Evolutionary conservation across 1,284 basidiomycete genomes (phyloP).

Genomic region (Apiotrichum porosum): DNA sequence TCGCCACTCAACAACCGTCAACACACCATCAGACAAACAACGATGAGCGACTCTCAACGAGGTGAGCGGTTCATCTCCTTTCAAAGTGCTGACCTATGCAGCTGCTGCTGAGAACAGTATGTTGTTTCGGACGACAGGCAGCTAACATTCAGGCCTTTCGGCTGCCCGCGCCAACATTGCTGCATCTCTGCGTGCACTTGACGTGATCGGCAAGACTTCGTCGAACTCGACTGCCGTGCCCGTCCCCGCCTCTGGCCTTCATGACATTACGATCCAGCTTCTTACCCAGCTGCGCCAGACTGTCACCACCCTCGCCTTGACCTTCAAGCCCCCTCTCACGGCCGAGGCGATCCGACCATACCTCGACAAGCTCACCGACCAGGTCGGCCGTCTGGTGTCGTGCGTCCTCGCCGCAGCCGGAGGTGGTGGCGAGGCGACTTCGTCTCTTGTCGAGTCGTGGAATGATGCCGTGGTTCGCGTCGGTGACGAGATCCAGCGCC

Average conservation of each 20-base stretch:
- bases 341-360: slow-evolving; percentile 26
- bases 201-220: neutral
- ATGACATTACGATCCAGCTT: slow-evolving; percentile 23
- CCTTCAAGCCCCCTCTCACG: slow-evolving; percentile 43
- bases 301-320: slow-evolving; percentile 33
- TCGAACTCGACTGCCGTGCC: neutral
- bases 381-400: slow-evolving; percentile 25
- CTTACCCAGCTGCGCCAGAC: slow-evolving; percentile 23
- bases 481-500: slow-evolving; percentile 19
- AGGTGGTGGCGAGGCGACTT: neutral
- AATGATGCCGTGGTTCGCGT: slow-evolving; percentile 22
- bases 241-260: slow-evolving; percentile 23
- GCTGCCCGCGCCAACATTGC: neutral
- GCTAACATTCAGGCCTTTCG: slow-evolving; percentile 4
- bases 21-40: too few species aligned
- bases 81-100: too few species aligned
- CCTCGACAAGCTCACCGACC: slow-evolving; percentile 33
- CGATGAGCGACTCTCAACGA: too few species aligned
- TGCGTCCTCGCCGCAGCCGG: slow-evolving; percentile 27
- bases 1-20: too few species aligned
- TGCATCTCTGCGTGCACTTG: slow-evolving; percentile 3
- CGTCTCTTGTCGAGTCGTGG: slow-evolving; percentile 32
- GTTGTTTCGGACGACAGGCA: too few species aligned
- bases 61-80: too few species aligned
- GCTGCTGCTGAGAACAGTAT: neutral